Conservation (phyloP, 805 yeast genomes). For the Helenozyma baotianmanensis region DNA sequence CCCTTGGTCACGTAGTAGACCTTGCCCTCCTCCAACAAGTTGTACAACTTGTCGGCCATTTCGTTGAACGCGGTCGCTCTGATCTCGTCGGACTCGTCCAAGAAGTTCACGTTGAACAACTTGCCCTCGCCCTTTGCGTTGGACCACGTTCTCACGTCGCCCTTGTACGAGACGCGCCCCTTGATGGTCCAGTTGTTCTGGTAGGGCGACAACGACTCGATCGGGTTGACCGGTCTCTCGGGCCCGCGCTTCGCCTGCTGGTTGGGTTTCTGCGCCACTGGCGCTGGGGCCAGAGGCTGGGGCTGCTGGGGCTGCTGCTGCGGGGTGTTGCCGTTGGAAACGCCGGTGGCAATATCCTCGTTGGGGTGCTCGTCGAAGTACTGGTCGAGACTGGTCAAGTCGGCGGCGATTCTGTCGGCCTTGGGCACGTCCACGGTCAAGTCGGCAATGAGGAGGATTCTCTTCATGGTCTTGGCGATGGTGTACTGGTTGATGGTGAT, state of each 20-base stretch:
- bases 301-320: conserved; percentile 6
- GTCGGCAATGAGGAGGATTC: conserved; percentile 45
- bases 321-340: conserved; percentile 6
- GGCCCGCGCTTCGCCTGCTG: conserved; percentile 4
- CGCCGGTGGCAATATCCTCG: conserved; percentile 34
- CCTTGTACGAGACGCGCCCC: conserved; percentile 85
- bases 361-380: conserved; percentile 58
- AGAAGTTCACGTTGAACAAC: conserved; percentile 77
- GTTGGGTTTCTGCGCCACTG: no score
- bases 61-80: conserved; percentile 93
- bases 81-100: conserved; percentile 95
- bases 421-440: conserved; percentile 38
- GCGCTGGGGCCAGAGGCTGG: conserved; percentile 15
- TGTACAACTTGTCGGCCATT: conserved; percentile 73
- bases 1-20: conserved; percentile 83
- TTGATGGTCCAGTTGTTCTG: conserved; percentile 89
- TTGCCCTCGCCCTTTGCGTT: conserved; percentile 86
- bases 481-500: conserved; percentile 39
- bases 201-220: conserved; percentile 87
- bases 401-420: conserved; percentile 30
- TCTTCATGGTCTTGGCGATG: conserved; percentile 45
- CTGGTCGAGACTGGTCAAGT: conserved; percentile 47
- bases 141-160: conserved; percentile 84
- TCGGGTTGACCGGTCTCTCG: conserved; percentile 48
- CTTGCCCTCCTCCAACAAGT: conserved; percentile 78